Conservation (phyloP, 106 monocot genomes). For the Allium cepa region DNA sequence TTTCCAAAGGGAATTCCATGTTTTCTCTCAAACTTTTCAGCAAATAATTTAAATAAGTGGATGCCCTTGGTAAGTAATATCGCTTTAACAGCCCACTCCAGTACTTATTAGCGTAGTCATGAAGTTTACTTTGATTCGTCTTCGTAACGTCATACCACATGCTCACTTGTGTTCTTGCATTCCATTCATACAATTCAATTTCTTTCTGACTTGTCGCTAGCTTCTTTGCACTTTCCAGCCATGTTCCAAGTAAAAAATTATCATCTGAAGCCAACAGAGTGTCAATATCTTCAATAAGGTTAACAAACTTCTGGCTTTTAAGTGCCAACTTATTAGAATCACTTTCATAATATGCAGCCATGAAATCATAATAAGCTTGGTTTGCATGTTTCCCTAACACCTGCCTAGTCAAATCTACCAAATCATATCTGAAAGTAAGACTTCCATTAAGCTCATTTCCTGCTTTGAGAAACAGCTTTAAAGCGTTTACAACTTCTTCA, state of each 20-base stretch:
- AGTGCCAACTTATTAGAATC: conserved; percentile 31
- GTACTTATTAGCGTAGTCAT: conserved; percentile 95
- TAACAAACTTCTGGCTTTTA: conserved; percentile 58
- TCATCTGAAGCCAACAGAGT: conserved; percentile 77
- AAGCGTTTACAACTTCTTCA: conserved; percentile 61
- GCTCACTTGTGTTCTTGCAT: conserved; percentile 94
- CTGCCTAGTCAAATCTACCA: conserved; percentile 91
- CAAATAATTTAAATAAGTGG: conserved; percentile 67
- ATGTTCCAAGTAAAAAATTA: conserved; percentile 90
- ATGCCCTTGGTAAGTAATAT: conserved; percentile 88
- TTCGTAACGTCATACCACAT: conserved; percentile 95
- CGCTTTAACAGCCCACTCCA: conserved; percentile 86
- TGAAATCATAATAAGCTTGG: conserved; percentile 59
- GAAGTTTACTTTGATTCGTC: conserved; percentile 82
- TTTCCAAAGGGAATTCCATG: conserved; percentile 41
- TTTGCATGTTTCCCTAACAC: conserved; percentile 79
- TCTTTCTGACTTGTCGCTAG: conserved; percentile 47
- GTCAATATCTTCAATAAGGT: conserved; percentile 69
- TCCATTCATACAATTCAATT: conserved; percentile 70
- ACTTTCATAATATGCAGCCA: conserved; percentile 43
- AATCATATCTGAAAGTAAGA: conserved; percentile 86
- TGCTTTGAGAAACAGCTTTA: conserved; percentile 64
- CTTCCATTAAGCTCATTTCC: conserved; percentile 56
- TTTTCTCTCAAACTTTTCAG: conserved; percentile 42
- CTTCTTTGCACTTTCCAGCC: conserved; percentile 73